Conservation (phyloP, 2,329 filamentous ascomycete genomes). For the Talaromyces albobiverticillius region DNA sequence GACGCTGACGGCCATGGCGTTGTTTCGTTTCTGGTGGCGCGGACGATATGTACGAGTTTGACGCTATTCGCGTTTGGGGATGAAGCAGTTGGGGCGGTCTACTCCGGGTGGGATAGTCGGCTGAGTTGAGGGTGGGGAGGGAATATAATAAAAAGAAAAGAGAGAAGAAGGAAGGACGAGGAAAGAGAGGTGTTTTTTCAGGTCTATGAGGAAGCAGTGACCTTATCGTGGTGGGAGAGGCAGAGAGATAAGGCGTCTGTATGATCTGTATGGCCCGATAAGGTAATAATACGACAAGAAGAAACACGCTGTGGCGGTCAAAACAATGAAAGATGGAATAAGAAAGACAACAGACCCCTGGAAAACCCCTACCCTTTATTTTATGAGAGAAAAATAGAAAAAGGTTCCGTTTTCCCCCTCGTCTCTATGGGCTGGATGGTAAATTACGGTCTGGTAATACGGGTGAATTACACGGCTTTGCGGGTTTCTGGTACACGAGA, state of each 20-base stretch:
- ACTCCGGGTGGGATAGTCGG: not conserved
- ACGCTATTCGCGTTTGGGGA: not conserved
- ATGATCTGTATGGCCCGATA: conserved; percentile 5
- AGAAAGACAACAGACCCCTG: not conserved
- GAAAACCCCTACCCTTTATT: not conserved
- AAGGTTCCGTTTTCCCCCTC: no score
- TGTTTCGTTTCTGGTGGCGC: not conserved
- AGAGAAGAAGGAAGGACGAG: not conserved
- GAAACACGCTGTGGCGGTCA: conserved; percentile 10
- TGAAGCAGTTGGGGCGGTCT: not conserved
- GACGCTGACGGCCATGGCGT: conserved; percentile 43
- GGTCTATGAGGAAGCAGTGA: conserved; percentile 6
- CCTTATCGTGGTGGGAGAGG: conserved; percentile 15
- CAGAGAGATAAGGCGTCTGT: conserved; percentile 16
- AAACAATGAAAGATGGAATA: conserved; percentile 18
- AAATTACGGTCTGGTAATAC: no score
- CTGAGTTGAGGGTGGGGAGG: not conserved
- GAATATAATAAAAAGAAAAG: not conserved
- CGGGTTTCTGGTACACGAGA: not conserved
- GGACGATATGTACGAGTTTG: not conserved
- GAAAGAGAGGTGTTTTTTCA: not conserved
- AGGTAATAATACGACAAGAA: conserved; percentile 10
- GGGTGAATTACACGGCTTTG: no score
- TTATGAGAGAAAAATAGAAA: no score
- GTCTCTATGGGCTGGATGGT: no score